Base-by-base conservation (phyloP, 75 land plant genomes). In the Isoetes taiwanensis region DNA sequence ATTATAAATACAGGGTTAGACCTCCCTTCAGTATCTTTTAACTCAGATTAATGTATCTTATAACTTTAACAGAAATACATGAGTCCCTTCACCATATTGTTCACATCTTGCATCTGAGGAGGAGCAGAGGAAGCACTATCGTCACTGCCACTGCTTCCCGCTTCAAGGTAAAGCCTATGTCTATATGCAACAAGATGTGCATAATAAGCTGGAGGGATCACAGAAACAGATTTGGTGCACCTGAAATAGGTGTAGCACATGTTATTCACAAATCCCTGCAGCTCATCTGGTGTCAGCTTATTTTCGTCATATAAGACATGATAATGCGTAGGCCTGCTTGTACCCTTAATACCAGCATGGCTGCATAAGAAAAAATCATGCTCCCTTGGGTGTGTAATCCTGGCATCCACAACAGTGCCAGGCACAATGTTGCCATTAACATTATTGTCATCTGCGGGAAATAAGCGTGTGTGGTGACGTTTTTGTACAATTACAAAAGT, bases 381-480 rank as follows among this genome's bases (percentile, higher is more conserved):
- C 55, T 80, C 76, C 30, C 54, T 34, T 2, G 76, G 79, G 30
- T 80, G 72, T 1, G 77, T 78, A 29, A 80, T 64, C 0, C 0
- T 30, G 0, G 70, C 65, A 32, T 80, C 83, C 16, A 80, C 79
- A 5, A 80, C 79, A 8, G 83, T 80, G 1, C 83, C 83, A 9
- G 83, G 79, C 1, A 61, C 42, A 3, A 80, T 66, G 40, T 76
- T 80, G 10, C 64, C 73, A 28, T 11, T 54, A n/a, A n/a, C n/a
- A n/a, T n/a, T n/a, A n/a, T 63, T 52, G 8, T 25, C 41, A 16
- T 77, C 84, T 40, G 56, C 52, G 2, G 66, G 81, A 35, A 93
- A 93, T 24, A 93, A 53, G 57, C 98, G 74, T 4, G 98, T 93
- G 74, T 93, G 98, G 31, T 93, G 98, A 61, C 98, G 72, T 50